A percentile compares a stretch with the other conserved stretches of the same genome.
Conservation (phyloP, 768 basidiomycete genomes). For the Xerocomellus amylosporus region DNA sequence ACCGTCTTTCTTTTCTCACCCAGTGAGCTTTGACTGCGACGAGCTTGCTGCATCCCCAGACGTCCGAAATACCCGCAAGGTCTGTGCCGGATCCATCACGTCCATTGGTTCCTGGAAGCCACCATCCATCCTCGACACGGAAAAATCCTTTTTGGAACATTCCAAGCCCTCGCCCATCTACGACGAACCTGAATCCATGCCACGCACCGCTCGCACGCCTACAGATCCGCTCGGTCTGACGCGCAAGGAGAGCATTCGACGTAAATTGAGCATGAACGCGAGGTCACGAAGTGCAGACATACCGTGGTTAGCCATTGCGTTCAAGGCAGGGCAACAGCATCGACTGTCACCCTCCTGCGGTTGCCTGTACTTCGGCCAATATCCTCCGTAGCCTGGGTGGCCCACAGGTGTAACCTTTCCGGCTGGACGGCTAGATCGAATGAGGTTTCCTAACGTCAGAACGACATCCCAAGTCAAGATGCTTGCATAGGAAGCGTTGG, state of each 20-base stretch:
- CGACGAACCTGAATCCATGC: conserved; percentile 32
- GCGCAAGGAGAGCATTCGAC: conserved; percentile 29
- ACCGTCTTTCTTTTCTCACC: conserved; percentile 16
- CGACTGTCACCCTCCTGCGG: conserved; percentile 64
- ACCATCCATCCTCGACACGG: conserved; percentile 25
- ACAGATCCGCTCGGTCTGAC: conserved; percentile 21
- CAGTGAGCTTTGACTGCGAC: conserved; percentile 17
- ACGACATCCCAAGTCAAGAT: conserved; percentile 13
- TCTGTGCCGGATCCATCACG: conserved; percentile 27
- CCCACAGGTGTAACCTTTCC: conserved; percentile 55
- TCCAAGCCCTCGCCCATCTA: conserved; percentile 19
- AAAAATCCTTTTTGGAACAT: conserved; percentile 21
- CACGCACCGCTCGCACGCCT: conserved; percentile 18
- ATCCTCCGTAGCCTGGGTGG: conserved; percentile 51
- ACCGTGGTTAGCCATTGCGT: conserved; percentile 84
- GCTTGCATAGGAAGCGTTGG: neutral
- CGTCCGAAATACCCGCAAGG: conserved; percentile 19
- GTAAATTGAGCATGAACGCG: conserved; percentile 35
- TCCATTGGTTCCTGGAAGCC: conserved; percentile 28
- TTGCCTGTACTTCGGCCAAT: conserved; percentile 66
- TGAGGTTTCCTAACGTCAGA: conserved; percentile 14
- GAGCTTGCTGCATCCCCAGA: conserved; percentile 19
- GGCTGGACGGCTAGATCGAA: conserved; percentile 30
- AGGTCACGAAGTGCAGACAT: conserved; percentile 44
- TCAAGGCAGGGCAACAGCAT: conserved; percentile 67